These are phyloP conservation scores for Neotropicomus parvogracilis DNA, from an alignment of 1,284 basidiomycete genomes.

Conservation along the genomic window DNA sequence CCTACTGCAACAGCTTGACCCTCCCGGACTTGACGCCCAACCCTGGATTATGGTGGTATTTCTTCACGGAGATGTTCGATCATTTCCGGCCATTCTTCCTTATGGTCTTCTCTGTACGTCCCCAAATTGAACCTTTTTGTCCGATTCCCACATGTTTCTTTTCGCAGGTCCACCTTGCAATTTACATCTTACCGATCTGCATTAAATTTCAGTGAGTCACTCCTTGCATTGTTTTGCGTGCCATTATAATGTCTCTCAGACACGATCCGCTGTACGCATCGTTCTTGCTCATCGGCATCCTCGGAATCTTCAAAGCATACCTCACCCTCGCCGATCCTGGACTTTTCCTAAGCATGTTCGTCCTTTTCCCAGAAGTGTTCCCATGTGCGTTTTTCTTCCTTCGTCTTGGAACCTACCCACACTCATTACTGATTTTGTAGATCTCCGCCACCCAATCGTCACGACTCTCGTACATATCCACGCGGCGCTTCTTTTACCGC, in stretches of 20 bases:
- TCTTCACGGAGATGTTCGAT: constrained; percentile 99
- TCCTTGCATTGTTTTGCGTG: neutral
- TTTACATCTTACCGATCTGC: constrained; percentile 83
- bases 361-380: constrained; percentile 82
- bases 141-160: constrained; percentile 1
- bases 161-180: constrained; percentile 74
- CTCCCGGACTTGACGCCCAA: constrained; percentile 91
- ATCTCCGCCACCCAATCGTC: constrained; percentile 84
- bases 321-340: constrained; percentile 87
- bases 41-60: constrained; percentile 97
- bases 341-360: constrained; percentile 77
- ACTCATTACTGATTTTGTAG: constrained; percentile 57
- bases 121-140: neutral
- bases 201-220: constrained; percentile 75
- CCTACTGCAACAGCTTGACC: constrained; percentile 45
- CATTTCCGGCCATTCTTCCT: constrained; percentile 96
- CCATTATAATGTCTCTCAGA: constrained; percentile 37
- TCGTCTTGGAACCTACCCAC: neutral
- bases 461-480: constrained; percentile 83
- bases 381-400: constrained; percentile 55
- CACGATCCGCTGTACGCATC: constrained; percentile 83
- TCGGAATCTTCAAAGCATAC: constrained; percentile 89
- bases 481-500: constrained; percentile 80
- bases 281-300: constrained; percentile 74
- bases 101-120: constrained; percentile 86